Base-by-base conservation (phyloP, 352 stramenopile species). In the Blastocystis sp. region DNA sequence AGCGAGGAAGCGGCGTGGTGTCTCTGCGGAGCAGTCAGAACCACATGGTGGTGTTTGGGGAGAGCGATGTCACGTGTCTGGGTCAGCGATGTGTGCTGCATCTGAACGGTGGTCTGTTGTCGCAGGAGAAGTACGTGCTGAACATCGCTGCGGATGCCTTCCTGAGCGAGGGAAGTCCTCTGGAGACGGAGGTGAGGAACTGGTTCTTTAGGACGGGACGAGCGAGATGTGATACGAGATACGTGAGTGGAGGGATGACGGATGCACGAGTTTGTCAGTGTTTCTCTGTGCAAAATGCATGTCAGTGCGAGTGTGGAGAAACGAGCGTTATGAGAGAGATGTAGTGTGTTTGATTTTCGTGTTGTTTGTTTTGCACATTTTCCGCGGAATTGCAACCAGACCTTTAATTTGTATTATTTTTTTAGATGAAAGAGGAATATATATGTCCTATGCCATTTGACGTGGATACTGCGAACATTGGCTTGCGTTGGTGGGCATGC, bases 381-480 rank as follows among this genome's bases (percentile, higher is more conserved):
- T 59, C 50, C 50, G 50, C 50, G 13, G 13, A 59, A n/a, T 59
- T 2, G 29, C 29, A 2, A n/a, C 50, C 50, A n/a, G 20, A n/a
- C 20, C 1, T 59, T n/a, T 13, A n/a, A n/a, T 59, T 59, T 3
- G 13, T n/a, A 73, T 23, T 6, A 73, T 47, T 55, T 43, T 55
- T 66, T 18, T n/a, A 2, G 23, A 84, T 84, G 73, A 84, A 84
- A 29, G 73, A 84, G 26, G 73, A 84, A 68, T 84, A 84, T 45
- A 53, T 84, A 20, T 84, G 73, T 68, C 73, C 43, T 8, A 84
- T 84, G 73, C 73, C 73, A 18, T 84, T 84, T 66, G 73, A 84
- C 53, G 50, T 84, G 20, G 73, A 84, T 39, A 84, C 73, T 64
- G 73, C 73, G 9, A 84, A 84, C 39, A 84, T 84, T 23, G 73